Conservation (phyloP, 305 asterid genomes). For the Vinca major region DNA sequence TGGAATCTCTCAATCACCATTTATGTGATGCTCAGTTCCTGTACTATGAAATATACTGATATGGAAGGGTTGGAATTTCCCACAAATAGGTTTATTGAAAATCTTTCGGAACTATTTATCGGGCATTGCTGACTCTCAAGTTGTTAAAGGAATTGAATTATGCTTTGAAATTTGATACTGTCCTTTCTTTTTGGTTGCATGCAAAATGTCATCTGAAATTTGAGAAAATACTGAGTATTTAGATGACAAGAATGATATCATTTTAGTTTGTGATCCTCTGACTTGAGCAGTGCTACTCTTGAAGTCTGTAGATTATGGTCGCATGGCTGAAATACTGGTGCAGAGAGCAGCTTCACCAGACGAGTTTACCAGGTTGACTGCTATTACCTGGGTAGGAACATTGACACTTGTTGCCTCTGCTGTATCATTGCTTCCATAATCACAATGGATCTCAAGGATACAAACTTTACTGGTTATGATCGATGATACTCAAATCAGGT, state of each 20-base stretch:
- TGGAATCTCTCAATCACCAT: neutral
- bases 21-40: neutral
- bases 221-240: neutral
- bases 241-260: neutral
- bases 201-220: neutral
- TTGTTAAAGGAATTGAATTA: neutral
- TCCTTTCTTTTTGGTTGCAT: neutral
- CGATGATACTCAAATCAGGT: slow-evolving; percentile 23
- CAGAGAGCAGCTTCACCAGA: slow-evolving; percentile 89
- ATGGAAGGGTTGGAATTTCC: neutral
- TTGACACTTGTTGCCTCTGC: neutral
- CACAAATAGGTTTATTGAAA: neutral
- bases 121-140: neutral
- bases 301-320: slow-evolving; percentile 99
- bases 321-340: slow-evolving; percentile 97
- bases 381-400: slow-evolving; percentile 86
- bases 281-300: slow-evolving; percentile 30
- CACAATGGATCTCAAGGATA: neutral
- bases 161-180: neutral
- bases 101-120: neutral
- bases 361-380: slow-evolving; percentile 92
- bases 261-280: slow-evolving; percentile 22
- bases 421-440: neutral
- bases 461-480: slow-evolving; percentile 1
- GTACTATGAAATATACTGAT: neutral